A percentile compares a stretch with the other conserved stretches of the same genome.
These are phyloP conservation scores for Fusarium robinianum DNA, from an alignment of 2,329 filamentous ascomycete genomes.

Conservation along the genomic window DNA sequence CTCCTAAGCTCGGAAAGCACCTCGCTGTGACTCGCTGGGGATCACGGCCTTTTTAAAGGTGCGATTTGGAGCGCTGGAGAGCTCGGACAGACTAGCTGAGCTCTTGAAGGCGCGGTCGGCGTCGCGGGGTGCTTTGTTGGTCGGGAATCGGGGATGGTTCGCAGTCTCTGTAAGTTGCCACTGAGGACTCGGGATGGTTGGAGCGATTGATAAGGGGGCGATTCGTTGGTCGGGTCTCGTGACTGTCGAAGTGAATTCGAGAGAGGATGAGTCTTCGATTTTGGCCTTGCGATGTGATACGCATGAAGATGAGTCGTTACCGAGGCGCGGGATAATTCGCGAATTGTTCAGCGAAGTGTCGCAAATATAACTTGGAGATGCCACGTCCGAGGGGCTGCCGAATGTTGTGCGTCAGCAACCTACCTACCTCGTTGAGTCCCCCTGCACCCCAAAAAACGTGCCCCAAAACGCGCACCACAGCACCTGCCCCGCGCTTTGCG, in stretches of 20 bases:
- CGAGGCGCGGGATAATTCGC: constrained; percentile 12
- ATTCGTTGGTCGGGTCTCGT: constrained; percentile 3
- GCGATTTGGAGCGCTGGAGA: constrained; percentile 47
- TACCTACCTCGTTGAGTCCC: constrained; percentile 8
- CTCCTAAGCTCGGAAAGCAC: constrained; percentile 64
- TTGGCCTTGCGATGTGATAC: background rate
- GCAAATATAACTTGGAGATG: constrained; percentile 15
- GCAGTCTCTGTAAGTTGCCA: constrained; percentile 32
- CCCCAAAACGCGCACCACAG: constrained; percentile 17
- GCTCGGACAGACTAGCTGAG: constrained; percentile 12
- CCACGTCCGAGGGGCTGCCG: constrained; percentile 27
- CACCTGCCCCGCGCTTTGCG: constrained; percentile 19
- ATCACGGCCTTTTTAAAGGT: constrained; percentile 94
- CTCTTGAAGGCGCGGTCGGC: background rate
- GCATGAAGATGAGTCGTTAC: constrained; percentile 9
- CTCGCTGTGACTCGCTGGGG: constrained; percentile 85
- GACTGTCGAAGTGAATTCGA: background rate
- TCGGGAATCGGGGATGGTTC: constrained; percentile 20
- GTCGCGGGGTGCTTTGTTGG: constrained; percentile 8
- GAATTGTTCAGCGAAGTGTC: constrained; percentile 15
- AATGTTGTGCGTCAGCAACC: constrained; percentile 37
- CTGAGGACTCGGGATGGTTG: constrained; percentile 18
- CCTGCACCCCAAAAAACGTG: constrained; percentile 27
- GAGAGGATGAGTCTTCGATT: background rate
- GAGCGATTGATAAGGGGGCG: constrained; percentile 15